Evolutionary conservation across 768 basidiomycete species (phyloP), one percentile per base, ranked within the genome.

Genomic region (Auricularia heimuer): DNA sequence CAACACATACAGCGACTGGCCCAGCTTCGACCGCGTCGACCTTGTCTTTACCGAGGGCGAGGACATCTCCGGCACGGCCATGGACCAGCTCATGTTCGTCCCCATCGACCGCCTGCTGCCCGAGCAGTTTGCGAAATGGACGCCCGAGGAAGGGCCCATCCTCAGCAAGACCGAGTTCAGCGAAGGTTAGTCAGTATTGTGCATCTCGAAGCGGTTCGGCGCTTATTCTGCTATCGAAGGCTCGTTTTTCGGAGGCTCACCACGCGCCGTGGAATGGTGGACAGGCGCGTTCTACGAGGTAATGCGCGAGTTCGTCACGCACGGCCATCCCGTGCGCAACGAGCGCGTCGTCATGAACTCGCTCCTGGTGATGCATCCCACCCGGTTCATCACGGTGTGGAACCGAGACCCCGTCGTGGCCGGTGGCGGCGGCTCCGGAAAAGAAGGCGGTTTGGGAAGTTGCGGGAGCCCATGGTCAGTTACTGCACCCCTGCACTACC

Each of bases 221-320:
- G 34, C 56, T 42, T 35, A 16, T 34, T 51, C 4, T 58, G 39
- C 7, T 14, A 42, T 14, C 0, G 7, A 42, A 42, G 84, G 82
- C 18, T 82, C 83, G 0, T 85, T 85, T 69, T 85, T 85, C 65
- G 84, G 85, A 7, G 83, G 83, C 7, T 70, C 78, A 1, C 79
- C 79, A 2, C 42, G 68, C 10, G 75, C 81, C 0, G 71, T 84
- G 36, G 66, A 74, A 3, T 83, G 82, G 83, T 85, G 76, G 73
- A 69, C 76, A 0, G 64, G 71, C 12, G 71, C 72, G 1, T 86
- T 77, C 70, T 85, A 83, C 69, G 74, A 76, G 0, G 81, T 81
- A 65, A 84, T 85, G 70, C 75, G 84, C 70, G 65, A 77, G 65
- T 85, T 83, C 72, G 77, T 84, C 51, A 70, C 72, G 4, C 73